Evolutionary conservation across 2,329 filamentous ascomycete genomes (phyloP), one percentile per base, ranked within the genome.

Genomic region (Colletotrichum sp.): DNA sequence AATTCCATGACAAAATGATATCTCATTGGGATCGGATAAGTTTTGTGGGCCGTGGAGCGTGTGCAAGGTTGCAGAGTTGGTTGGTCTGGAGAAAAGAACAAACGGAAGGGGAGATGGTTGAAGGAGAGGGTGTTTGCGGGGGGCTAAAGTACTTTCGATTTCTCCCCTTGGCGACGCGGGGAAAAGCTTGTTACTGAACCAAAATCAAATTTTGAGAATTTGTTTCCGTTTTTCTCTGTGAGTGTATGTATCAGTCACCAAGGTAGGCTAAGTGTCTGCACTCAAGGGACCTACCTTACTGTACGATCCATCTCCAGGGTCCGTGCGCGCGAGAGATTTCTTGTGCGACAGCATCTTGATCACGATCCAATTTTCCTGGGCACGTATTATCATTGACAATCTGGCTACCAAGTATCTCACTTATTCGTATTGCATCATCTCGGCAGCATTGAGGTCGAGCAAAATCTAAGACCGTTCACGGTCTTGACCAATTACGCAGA

Each of bases 21-120:
- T 31, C 5, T 43, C 38, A 18, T n/a, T 43, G 1, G 16, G 0
- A n/a, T 43, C 0, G 38, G 8, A 0, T 43, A 2, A 11, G 0
- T 1, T n/a, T n/a, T 43, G 38, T 43, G 38, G 0, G 16, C 16
- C n/a, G 36, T 43, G 36, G 0, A 43, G 9, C 38, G 38, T n/a
- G 6, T 43, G 2, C 16, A 2, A 0, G 16, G 38, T n/a, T 3
- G 38, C 38, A 43, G 36, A 38, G 16, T 43, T 43, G 36, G 34
- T 38, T 16, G 34, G 36, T 11, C 0, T 43, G 38, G 38, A 43
- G 29, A 8, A 9, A 31, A 31, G 8, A 0, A 43, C 18, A 11
- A 3, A 27, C 5, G 24, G 5, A n/a, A n/a, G 5, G 16, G 38
- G 38, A 5, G 5, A 43, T n/a, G 0, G 38, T 18, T n/a, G 38